Evolutionary conservation across 805 yeast species (phyloP).

Genomic region (Priceomyces fermenticarens): DNA sequence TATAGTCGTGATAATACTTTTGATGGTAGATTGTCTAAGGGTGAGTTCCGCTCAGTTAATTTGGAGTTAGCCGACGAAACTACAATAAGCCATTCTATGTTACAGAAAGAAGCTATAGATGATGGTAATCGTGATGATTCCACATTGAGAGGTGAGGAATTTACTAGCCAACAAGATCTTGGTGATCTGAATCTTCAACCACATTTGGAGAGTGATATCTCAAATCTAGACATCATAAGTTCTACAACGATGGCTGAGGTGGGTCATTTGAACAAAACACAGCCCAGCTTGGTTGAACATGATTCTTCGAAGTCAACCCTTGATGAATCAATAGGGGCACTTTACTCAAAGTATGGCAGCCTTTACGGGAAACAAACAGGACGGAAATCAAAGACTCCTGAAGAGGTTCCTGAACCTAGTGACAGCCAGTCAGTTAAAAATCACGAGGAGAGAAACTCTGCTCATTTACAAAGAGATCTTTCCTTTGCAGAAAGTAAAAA

Average conservation of each 20-base stretch:
- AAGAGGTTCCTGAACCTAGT: neutral
- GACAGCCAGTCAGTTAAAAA: no score
- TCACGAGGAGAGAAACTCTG: no score
- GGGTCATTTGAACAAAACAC: slow-evolving; percentile 20
- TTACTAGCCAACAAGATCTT: slow-evolving; percentile 1
- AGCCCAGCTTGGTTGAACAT: slow-evolving; percentile 22
- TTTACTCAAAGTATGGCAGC: slow-evolving; percentile 24
- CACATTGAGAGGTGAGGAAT: slow-evolving; percentile 5
- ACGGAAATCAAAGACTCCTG: neutral
- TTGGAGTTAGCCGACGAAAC: slow-evolving; percentile 13
- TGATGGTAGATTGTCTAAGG: neutral
- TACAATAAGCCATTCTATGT: slow-evolving; percentile 7
- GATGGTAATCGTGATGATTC: slow-evolving; percentile 19
- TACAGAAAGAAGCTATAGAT: slow-evolving; percentile 21
- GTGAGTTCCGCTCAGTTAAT: slow-evolving; percentile 18
- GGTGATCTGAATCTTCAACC: slow-evolving; percentile 9
- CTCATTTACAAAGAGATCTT: neutral
- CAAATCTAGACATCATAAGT: slow-evolving; percentile 25
- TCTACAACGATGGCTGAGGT: slow-evolving; percentile 24
- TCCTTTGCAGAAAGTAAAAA: slow-evolving; percentile 1
- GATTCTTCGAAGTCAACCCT: slow-evolving; percentile 27
- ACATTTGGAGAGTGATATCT: slow-evolving; percentile 18
- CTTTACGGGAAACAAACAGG: slow-evolving; percentile 4
- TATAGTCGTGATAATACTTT: neutral
- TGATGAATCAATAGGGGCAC: slow-evolving; percentile 18